Evolutionary conservation across 192 early-diverging fungal species (phyloP), one percentile per base, ranked within the genome.

Genomic region (Podila horticola): DNA sequence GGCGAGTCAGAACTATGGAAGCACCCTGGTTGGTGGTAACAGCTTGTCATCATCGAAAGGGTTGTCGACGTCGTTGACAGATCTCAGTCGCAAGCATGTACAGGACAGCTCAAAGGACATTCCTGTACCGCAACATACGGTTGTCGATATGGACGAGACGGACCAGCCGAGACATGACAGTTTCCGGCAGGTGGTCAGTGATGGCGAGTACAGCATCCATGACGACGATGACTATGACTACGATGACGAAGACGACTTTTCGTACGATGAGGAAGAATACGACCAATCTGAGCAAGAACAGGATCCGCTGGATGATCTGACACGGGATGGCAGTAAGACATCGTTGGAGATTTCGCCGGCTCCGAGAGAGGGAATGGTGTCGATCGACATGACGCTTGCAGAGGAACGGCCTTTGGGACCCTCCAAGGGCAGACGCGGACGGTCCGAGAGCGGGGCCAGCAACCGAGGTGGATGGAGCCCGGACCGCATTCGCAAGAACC

Each of bases 161-260:
- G 62, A 63, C 20, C 62, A 29, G 20, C 62, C 62, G 19, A 13
- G 34, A 17, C 75, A 72, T 30, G 70, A 72, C 60, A 79, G 70
- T 30, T 66, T 73, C 66, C 77, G 77, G 6, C 77, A 81, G 49
- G 77, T 81, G 28, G 77, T 81, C 48, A 81, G 77, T 45, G 77
- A 81, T 73, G 77, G 77, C 28, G 77, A 81, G 31, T 81, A 81
- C 60, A 71, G 72, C 19, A 15, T 69, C 15, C 45, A 72, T 36
- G 70, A 72, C 36, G 70, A 70, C 9, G 17, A 70, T 31, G 68
- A 70, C 30, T 22, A 60, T 15, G 65, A 71, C 17, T 69, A 81
- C 17, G 67, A 66, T 36, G 69, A 77, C 24, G 57, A 70, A 19
- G 74, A 71, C 8, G 75, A 79, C 0, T 67, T 62, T n/a, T 72